Evolutionary conservation across 2,329 filamentous ascomycete species (phyloP).

Genomic region (Xenoacremonium recifei): DNA sequence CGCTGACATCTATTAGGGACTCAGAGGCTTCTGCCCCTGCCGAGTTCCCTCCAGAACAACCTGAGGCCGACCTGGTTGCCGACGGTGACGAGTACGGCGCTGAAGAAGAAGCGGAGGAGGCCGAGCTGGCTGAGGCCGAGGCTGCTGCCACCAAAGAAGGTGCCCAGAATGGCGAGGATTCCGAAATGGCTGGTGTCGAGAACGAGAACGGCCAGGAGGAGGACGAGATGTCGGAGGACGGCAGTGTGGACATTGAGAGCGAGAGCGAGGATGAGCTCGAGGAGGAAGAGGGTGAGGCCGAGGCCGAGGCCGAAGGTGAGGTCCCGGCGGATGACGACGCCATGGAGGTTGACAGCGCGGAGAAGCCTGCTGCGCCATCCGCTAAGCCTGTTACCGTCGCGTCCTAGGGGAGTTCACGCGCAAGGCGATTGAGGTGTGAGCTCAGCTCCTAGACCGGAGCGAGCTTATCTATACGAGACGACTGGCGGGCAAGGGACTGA

Average conservation of each 20-base stretch:
- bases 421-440: slow-evolving; percentile 8
- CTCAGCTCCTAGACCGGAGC: neutral
- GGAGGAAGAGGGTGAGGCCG: slow-evolving; percentile 54
- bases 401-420: slow-evolving; percentile 23
- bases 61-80: slow-evolving; percentile 82
- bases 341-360: slow-evolving; percentile 49
- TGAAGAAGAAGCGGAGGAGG: slow-evolving; percentile 77
- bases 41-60: slow-evolving; percentile 96
- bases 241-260: slow-evolving; percentile 75
- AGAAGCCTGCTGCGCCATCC: slow-evolving; percentile 33
- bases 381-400: slow-evolving; percentile 35
- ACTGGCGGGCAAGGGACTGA: neutral
- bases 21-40: slow-evolving; percentile 95
- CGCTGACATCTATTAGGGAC: slow-evolving; percentile 61
- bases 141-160: slow-evolving; percentile 46
- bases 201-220: slow-evolving; percentile 54
- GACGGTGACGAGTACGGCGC: slow-evolving; percentile 91
- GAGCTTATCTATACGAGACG: neutral
- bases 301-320: slow-evolving; percentile 34
- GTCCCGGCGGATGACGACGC: slow-evolving; percentile 37
- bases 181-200: slow-evolving; percentile 73
- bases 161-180: slow-evolving; percentile 57
- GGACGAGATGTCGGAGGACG: slow-evolving; percentile 68
- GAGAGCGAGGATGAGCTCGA: slow-evolving; percentile 73
- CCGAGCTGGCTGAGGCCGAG: slow-evolving; percentile 53